Base-by-base conservation (phyloP, 139 green algal genomes). In the Coelastrella sp. region DNA sequence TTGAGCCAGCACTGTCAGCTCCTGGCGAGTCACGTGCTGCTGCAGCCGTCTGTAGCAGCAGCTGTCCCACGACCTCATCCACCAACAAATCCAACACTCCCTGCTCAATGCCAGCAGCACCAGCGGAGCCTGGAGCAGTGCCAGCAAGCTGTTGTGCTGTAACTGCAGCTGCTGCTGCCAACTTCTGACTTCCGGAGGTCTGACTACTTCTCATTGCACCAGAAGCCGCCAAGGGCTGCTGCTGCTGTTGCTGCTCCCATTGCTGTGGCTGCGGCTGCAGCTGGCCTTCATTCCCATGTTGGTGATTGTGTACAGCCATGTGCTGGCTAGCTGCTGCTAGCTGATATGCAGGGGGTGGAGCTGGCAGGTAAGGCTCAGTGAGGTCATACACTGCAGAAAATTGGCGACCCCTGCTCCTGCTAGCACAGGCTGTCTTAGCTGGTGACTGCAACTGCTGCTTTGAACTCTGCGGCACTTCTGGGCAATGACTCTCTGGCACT, bases 321-420 rank as follows among this genome's bases (percentile, higher is more conserved):
- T 68, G 56, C 57, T 70, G 57, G 10, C 58, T 27, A 58, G 56
- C 0, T 11, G 49, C 35, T 12, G 27, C 81, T 66, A 0, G 35
- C 35, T 49, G 35, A 49, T 49, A 1, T 80, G 74, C 24, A 9
- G 35, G 35, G 35, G 35, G 27, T 70, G 78, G 20, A 8, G 5
- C 35, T 35, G 78, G 78, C 56, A 66, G 19, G 7, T 20, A 66
- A 35, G 78, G 78, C 78, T 10, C 19, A 6, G 49, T 35, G 7
- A 84, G 10, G 49, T 84, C 78, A 68, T 66, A 68, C 78, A 84
- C 78, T 25, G 78, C 78, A 61, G 20, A n/a, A 61, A 84, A 84
- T 57, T 84, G 49, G 10, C 78, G 78, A 9, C 35, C 35, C 35
- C 35, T 49, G 35, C 35, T 49, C 35, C 35, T 49, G 35, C 35